Evolutionary conservation across 148 eudicot genomes (phyloP).

Genomic region (Rhododendron simsii): DNA sequence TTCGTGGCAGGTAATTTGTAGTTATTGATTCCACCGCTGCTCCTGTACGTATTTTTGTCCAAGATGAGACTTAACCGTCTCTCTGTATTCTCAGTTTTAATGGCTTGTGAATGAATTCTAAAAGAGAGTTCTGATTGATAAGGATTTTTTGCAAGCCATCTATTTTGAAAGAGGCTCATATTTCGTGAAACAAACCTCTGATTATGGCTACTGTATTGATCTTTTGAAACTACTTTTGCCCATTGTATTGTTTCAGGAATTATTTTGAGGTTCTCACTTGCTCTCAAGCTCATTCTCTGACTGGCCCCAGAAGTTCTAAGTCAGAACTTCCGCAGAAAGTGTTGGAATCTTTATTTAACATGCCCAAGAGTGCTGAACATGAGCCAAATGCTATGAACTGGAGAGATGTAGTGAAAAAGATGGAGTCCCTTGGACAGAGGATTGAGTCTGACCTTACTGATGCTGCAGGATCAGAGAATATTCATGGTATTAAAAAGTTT

Average conservation of each 20-base stretch:
- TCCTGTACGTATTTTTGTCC: neutral
- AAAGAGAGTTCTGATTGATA: neutral
- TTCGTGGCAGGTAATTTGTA: conserved; percentile 51
- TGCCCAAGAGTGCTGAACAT: conserved; percentile 55
- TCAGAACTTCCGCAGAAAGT: conserved; percentile 66
- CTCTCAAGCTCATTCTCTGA: conserved; percentile 30
- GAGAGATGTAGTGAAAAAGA: conserved; percentile 76
- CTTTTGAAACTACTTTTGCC: neutral
- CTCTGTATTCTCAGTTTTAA: neutral
- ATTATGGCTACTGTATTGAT: neutral
- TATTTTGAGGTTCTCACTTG: conserved; percentile 52
- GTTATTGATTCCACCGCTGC: neutral
- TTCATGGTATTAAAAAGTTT: conserved; percentile 42
- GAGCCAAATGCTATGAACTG: conserved; percentile 82
- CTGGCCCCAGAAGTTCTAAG: conserved; percentile 23
- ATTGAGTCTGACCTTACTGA: conserved; percentile 35
- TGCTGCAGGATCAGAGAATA: conserved; percentile 27
- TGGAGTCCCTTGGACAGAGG: conserved; percentile 73
- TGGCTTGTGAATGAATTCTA: neutral
- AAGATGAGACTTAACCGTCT: neutral
- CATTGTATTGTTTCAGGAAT: conserved; percentile 41
- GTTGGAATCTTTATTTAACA: conserved; percentile 71
- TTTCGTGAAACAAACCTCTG: neutral
- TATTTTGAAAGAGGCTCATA: neutral
- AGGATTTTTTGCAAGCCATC: neutral